Percentiles rank a stretch among this genome's conserved stretches.
Conservation (phyloP, 2,329 filamentous ascomycete genomes). For the Tolypocladium guangdongense region DNA sequence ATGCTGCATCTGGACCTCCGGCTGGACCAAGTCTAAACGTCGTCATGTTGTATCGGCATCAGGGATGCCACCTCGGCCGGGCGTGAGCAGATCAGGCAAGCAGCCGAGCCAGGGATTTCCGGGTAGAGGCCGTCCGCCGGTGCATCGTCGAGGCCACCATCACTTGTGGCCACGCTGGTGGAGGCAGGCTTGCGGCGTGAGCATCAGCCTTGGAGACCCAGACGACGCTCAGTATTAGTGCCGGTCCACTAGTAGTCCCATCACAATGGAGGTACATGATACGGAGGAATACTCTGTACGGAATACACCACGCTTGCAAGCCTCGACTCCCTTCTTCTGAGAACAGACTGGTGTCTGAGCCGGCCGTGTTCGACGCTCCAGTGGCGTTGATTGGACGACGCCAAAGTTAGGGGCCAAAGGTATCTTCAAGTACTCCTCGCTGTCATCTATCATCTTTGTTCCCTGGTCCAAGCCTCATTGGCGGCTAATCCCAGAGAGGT, state of each 20-base stretch:
- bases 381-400: background rate
- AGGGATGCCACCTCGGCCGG: background rate
- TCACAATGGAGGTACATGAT: too few species aligned
- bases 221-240: too few species aligned
- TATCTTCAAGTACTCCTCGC: constrained; percentile 9
- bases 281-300: too few species aligned
- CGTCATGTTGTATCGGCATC: background rate
- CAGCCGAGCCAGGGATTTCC: background rate
- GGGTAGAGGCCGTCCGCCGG: background rate
- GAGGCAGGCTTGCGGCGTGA: background rate
- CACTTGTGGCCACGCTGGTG: background rate
- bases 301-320: background rate
- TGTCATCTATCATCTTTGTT: constrained; percentile 10
- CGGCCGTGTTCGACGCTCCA: too few species aligned
- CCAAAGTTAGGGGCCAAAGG: background rate
- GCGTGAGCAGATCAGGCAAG: background rate
- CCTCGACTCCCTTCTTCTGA: background rate
- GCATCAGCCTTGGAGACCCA: background rate
- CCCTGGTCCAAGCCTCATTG: constrained; percentile 6
- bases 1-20: background rate
- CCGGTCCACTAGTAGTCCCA: background rate
- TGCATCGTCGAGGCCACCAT: background rate
- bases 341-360: background rate
- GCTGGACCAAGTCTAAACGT: background rate
- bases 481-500: constrained; percentile 11